Percentiles rank a stretch among this genome's conserved stretches.
phyloP scores from a whole-genome alignment of 495 filamentous ascomycete species.

The Tuber umbilicatum region DNA sequence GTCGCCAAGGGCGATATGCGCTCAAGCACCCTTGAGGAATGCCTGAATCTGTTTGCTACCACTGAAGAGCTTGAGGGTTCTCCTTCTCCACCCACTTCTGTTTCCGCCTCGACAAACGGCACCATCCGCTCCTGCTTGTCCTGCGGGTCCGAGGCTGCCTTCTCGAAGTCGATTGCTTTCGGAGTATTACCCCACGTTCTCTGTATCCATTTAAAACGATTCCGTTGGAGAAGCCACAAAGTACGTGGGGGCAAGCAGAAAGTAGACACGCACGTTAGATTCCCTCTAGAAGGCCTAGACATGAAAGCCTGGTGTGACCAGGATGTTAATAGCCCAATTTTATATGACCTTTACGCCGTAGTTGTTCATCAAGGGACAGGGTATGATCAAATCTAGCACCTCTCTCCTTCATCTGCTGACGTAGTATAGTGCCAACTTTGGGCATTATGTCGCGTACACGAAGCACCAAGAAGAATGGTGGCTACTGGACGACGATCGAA shows the following conservation, averaged over 20 bases:
- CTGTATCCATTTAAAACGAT: constrained; percentile 39
- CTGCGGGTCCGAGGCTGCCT: constrained; percentile 37
- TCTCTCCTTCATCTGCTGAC: constrained; percentile 15
- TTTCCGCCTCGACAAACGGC: constrained; percentile 24
- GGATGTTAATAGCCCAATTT: constrained; percentile 10
- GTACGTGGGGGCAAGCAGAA: constrained; percentile 35
- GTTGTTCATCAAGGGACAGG: constrained; percentile 38
- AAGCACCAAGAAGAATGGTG: constrained; percentile 39
- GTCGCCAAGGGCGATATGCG: neutral
- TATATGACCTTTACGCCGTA: constrained; percentile 38
- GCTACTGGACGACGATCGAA: constrained; percentile 36
- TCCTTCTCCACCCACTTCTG: constrained; percentile 28
- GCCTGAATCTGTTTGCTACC: constrained; percentile 38
- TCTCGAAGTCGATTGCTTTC: constrained; percentile 37
- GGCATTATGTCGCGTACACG: constrained; percentile 37
- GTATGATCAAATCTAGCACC: constrained; percentile 11
- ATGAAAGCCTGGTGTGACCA: constrained; percentile 33
- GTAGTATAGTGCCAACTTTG: constrained; percentile 34
- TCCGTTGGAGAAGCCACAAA: constrained; percentile 33
- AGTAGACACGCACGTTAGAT: constrained; percentile 36
- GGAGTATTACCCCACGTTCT: constrained; percentile 34
- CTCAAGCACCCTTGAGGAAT: constrained; percentile 33
- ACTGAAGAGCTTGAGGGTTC: constrained; percentile 37
- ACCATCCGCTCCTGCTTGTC: constrained; percentile 32
- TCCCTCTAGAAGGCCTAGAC: constrained; percentile 36